Conservation (phyloP, 1,139 yeast genomes). For the Suhomyces panamericanus region DNA sequence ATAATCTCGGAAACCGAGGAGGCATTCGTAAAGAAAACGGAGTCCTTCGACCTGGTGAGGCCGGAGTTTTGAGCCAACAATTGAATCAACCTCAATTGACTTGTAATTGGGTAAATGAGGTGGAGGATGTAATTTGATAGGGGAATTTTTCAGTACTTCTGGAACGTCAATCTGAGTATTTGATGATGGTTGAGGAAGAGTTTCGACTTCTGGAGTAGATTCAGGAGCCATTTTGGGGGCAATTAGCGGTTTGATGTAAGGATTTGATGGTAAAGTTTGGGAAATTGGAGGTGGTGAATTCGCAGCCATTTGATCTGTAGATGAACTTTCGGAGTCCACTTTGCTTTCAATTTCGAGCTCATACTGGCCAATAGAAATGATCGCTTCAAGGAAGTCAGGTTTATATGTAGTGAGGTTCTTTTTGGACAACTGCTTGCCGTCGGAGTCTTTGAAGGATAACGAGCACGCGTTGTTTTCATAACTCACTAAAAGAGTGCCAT, state of each 20-base stretch:
- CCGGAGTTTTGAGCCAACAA: slow-evolving; percentile 54
- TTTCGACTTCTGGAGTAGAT: slow-evolving; percentile 1
- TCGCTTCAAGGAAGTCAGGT: slow-evolving; percentile 12
- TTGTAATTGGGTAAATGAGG: neutral
- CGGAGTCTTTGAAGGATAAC: slow-evolving; percentile 14
- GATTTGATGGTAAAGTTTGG: neutral
- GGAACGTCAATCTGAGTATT: neutral
- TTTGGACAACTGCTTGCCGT: slow-evolving; percentile 14
- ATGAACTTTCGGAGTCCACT: slow-evolving; percentile 21
- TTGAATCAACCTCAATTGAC: slow-evolving; percentile 60
- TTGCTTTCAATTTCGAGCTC: slow-evolving; percentile 32
- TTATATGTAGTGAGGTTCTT: slow-evolving; percentile 11
- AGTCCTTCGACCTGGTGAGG: slow-evolving; percentile 90
- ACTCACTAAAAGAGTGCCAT: slow-evolving; percentile 53
- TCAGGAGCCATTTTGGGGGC: neutral
- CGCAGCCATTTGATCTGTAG: neutral
- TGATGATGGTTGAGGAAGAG: neutral
- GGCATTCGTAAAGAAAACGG: slow-evolving; percentile 73
- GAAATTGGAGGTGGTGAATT: slow-evolving; percentile 10
- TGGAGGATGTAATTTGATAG: slow-evolving; percentile 3
- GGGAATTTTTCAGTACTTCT: neutral
- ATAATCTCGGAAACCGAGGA: slow-evolving; percentile 64
- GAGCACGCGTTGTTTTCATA: slow-evolving; percentile 5
- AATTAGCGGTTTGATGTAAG: neutral
- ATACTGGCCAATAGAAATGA: slow-evolving; percentile 27